Base-by-base conservation (phyloP, 129 eudicot genomes). In the Cynara cardunculus region DNA sequence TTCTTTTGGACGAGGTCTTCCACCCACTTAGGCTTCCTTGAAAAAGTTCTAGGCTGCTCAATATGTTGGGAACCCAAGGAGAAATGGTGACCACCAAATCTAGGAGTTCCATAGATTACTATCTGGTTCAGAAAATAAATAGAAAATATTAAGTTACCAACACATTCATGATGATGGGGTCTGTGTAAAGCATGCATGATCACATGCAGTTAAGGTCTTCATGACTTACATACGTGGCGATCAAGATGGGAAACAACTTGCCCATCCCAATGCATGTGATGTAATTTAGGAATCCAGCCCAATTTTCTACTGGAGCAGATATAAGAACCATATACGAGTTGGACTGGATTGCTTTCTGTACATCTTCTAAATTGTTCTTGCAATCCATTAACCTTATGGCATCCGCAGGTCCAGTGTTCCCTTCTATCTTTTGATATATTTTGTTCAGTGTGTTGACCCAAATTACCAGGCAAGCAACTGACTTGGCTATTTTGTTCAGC, bases 191-290 rank as follows among this genome's bases (percentile, higher is more conserved):
- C 16, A 83, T 21, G 39, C 4, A 53, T 79, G 77, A 53, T 3
- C 25, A 80, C 62, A 61, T 62, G 81, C 37, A 14, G 80, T 35
- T 76, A 34, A 84, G 86, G 83, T 77, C 18, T 71, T 72, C 19
- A 80, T 46, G 97, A 96, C 97, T 96, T 96, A 89, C 99, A 96
- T 93, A 96, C 97, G 93, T 92, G 97, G 85, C 93, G 97, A 85
- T 96, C 95, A 78, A 88, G 79, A 71, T 85, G 61, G 76, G 84
- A 76, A 74, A 85, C 56, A 72, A 78, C 85, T 76, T 88, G 81
- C 37, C 87, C 81, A 59, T 79, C 82, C 96, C 91, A 89, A 72
- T 89, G 91, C 31, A 96, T 59, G 67, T 89, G 97, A 86, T 93
- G 90, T 86, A 91, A 75, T 77, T 76, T 81, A 24, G 97, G 99